These are phyloP conservation scores for Hygrophila difformis DNA, from an alignment of 257 asterid species.

Conservation along the genomic window DNA sequence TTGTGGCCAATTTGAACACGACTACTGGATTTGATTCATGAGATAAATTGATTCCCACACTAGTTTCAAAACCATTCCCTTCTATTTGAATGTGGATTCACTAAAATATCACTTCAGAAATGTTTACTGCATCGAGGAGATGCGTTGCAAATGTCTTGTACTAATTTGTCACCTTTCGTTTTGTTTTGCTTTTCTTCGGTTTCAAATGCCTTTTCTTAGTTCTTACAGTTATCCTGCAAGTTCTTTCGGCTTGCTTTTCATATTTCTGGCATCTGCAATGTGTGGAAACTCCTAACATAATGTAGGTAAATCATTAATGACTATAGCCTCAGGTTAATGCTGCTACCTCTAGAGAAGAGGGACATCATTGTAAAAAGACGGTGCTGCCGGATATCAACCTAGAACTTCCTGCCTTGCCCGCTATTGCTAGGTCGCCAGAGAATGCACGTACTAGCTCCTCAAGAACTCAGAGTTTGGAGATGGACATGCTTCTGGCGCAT, in stretches of 20 bases:
- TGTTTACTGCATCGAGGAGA: too few species aligned
- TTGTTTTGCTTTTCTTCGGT: too few species aligned
- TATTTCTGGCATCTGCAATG: too few species aligned
- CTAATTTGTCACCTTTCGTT: too few species aligned
- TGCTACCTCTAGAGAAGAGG: slow-evolving; percentile 21
- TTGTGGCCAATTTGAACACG: neutral
- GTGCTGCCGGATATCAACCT: slow-evolving; percentile 38
- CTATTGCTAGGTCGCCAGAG: slow-evolving; percentile 24
- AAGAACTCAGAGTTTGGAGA: slow-evolving; percentile 72
- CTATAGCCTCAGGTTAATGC: neutral
- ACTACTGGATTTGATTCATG: neutral
- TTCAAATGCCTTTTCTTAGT: too few species aligned
- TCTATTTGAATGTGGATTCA: too few species aligned
- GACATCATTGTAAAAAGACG: slow-evolving; percentile 9
- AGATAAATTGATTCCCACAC: neutral
- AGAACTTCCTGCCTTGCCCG: slow-evolving; percentile 33
- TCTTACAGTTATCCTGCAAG: neutral
- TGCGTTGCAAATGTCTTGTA: too few species aligned
- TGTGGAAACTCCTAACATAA: too few species aligned
- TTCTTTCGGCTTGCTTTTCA: neutral
- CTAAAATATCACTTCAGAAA: too few species aligned
- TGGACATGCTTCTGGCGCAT: slow-evolving; percentile 39
- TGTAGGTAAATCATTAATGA: too few species aligned
- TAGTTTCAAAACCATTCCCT: too few species aligned
- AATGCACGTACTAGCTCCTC: slow-evolving; percentile 41